Evolutionary conservation across 345 rosid genomes (phyloP), one percentile per base, ranked within the genome.

Genomic region (Aurinia saxatilis): DNA sequence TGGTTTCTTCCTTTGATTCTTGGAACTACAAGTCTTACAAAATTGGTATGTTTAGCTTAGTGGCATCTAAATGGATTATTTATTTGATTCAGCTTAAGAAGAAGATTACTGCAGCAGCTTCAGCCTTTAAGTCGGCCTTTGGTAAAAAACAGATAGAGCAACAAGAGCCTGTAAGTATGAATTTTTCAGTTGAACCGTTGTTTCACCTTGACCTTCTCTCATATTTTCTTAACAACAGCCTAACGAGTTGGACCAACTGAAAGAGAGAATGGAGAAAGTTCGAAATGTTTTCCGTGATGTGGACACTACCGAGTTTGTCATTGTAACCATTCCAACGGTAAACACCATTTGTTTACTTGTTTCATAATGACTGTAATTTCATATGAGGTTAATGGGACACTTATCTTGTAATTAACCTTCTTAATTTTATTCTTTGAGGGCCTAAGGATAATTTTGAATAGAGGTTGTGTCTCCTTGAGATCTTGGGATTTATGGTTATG

Each of bases 261-360:
- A 81, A 68, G 82, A 83, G 75, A 80, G 77, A 63, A 81, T 81
- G 90, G 73, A 66, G 70, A 85, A 78, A 80, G 87, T 89, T 50
- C 77, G 80, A 59, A 85, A 84, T 71, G 81, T 89, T 60, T 86
- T 89, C 65, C 84, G 69, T 17, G 81, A 81, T 66, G 60, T 73
- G 17, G 63, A 78, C 51, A 46, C 76, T 63, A 86, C 86, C 4
- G 91, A 86, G 71, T 89, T 89, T 78, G 66, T 86, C 75, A 84
- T 86, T 61, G 95, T 89, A 44, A 81, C 91, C 39, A 84, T 84
- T 78, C 96, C 96, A 51, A 79, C 89, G 75, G 96, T 89, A 86
- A n/a, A 77, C 47, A 40, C 68, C 30, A 60, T 73, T 4, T 33
- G 29, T 50, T 31, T 54, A 12, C 10, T 55, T 64, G 41, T 34